Evolutionary conservation across 768 basidiomycete genomes (phyloP).

Genomic region (Pleurotus salmoneostramineus): DNA sequence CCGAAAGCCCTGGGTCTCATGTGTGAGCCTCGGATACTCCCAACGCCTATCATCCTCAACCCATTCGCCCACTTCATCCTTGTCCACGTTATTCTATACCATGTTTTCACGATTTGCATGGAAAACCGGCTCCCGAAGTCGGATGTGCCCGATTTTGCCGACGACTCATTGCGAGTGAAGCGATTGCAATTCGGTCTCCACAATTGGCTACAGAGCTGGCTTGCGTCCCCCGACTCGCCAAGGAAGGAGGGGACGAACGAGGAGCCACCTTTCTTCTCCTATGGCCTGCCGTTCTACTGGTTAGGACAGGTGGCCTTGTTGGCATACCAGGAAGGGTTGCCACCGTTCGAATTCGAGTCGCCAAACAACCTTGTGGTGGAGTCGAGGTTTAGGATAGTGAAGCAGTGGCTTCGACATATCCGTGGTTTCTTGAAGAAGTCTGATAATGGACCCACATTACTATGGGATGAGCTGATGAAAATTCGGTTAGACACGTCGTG

Average conservation of each 20-base stretch:
- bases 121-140: slow-evolving; percentile 8
- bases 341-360: slow-evolving; percentile 11
- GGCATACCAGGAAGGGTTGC: slow-evolving; percentile 44
- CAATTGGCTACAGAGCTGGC: slow-evolving; percentile 60
- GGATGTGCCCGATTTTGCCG: slow-evolving; percentile 13
- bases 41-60: slow-evolving; percentile 26
- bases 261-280: slow-evolving; percentile 34
- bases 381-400: slow-evolving; percentile 42
- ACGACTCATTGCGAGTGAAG: slow-evolving; percentile 20
- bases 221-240: slow-evolving; percentile 29
- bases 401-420: slow-evolving; percentile 48
- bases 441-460: slow-evolving; percentile 36
- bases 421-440: slow-evolving; percentile 39
- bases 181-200: slow-evolving; percentile 48
- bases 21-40: slow-evolving; percentile 24
- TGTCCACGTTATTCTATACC: slow-evolving; percentile 26
- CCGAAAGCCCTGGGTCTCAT: slow-evolving; percentile 29
- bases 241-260: slow-evolving; percentile 20
- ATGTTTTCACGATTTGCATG: slow-evolving; percentile 38
- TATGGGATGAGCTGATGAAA: slow-evolving; percentile 48
- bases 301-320: slow-evolving; percentile 53
- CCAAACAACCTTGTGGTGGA: slow-evolving; percentile 20
- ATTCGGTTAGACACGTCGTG: slow-evolving; percentile 23
- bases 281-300: slow-evolving; percentile 61
- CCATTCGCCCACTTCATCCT: slow-evolving; percentile 42